These are phyloP conservation scores for Myriosclerotinia scirpicola DNA, from an alignment of 2,329 filamentous ascomycete genomes.

Conservation along the genomic window DNA sequence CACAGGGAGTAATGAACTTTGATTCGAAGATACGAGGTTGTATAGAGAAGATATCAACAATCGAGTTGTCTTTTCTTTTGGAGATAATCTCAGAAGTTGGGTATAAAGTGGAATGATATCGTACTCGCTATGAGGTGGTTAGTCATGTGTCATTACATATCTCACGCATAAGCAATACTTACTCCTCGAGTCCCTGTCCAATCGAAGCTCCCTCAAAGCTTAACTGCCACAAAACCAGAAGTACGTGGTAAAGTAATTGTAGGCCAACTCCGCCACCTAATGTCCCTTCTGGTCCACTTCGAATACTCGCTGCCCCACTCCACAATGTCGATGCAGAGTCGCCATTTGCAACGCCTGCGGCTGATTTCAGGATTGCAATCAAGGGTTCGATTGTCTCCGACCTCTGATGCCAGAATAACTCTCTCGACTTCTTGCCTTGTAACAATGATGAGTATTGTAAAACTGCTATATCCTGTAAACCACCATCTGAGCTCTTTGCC, in stretches of 20 bases:
- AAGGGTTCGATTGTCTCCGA: slow-evolving; percentile 81
- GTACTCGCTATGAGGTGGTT: slow-evolving; percentile 67
- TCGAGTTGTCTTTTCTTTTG: slow-evolving; percentile 96
- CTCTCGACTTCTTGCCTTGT: slow-evolving; percentile 69
- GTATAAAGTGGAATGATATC: slow-evolving; percentile 90
- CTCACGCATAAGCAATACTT: slow-evolving; percentile 42
- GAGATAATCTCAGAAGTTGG: slow-evolving; percentile 86
- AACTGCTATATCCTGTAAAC: slow-evolving; percentile 92
- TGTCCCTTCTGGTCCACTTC: slow-evolving; percentile 61
- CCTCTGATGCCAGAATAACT: slow-evolving; percentile 88
- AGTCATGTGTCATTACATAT: slow-evolving; percentile 27
- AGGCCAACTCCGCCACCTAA: slow-evolving; percentile 82
- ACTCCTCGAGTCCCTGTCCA: slow-evolving; percentile 81
- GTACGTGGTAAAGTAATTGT: slow-evolving; percentile 89
- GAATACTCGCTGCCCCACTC: slow-evolving; percentile 53
- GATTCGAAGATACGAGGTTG: slow-evolving; percentile 74
- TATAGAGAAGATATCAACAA: slow-evolving; percentile 84
- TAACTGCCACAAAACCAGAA: slow-evolving; percentile 93
- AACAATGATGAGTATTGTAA: slow-evolving; percentile 86
- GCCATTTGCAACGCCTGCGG: slow-evolving; percentile 70
- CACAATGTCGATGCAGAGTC: slow-evolving; percentile 62
- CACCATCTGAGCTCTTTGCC: slow-evolving; percentile 81
- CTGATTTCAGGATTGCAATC: slow-evolving; percentile 77
- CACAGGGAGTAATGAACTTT: slow-evolving; percentile 74
- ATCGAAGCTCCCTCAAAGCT: slow-evolving; percentile 83